Conservation (phyloP, 2,329 filamentous ascomycete species). For the Ambrosiella xylebori region DNA sequence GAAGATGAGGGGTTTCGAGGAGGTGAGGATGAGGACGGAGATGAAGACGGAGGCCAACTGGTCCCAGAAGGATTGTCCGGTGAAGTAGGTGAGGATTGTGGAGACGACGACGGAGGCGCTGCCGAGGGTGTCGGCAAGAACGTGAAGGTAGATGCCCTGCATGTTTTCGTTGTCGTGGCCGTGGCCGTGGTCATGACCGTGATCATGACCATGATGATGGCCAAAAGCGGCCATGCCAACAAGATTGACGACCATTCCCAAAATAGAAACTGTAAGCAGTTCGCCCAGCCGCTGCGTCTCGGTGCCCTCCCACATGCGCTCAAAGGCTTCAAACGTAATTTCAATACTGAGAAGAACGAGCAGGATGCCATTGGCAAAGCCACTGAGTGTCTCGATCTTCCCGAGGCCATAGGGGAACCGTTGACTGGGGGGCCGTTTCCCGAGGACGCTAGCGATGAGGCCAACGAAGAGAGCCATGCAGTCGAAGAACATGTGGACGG, state of each 20-base stretch:
- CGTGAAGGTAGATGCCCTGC: slow-evolving; percentile 90
- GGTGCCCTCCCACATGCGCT: slow-evolving; percentile 67
- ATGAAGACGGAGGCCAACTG: slow-evolving; percentile 88
- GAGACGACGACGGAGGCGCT: slow-evolving; percentile 89
- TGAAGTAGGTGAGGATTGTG: slow-evolving; percentile 70
- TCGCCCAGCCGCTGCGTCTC: slow-evolving; percentile 74
- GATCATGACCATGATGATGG: slow-evolving; percentile 38
- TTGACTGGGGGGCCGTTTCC: slow-evolving; percentile 84
- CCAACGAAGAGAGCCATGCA: slow-evolving; percentile 85
- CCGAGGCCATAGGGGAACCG: slow-evolving; percentile 90
- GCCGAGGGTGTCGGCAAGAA: slow-evolving; percentile 84
- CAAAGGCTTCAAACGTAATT: slow-evolving; percentile 87
- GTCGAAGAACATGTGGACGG: slow-evolving; percentile 99
- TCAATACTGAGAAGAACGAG: slow-evolving; percentile 90
- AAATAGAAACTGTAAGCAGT: slow-evolving; percentile 70
- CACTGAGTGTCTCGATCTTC: slow-evolving; percentile 90
- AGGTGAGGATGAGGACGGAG: slow-evolving; percentile 81
- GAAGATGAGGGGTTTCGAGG: slow-evolving; percentile 71
- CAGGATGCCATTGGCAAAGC: slow-evolving; percentile 91
- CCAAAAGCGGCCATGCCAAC: slow-evolving; percentile 80
- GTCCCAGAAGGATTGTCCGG: slow-evolving; percentile 87
- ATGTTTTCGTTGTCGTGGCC: slow-evolving; percentile 85
- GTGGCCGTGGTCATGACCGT: slow-evolving; percentile 21
- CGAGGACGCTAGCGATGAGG: slow-evolving; percentile 79
- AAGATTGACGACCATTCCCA: slow-evolving; percentile 78